Evolutionary conservation across 768 basidiomycete genomes (phyloP).

Genomic region (Rubroboletus pulcherrimus): DNA sequence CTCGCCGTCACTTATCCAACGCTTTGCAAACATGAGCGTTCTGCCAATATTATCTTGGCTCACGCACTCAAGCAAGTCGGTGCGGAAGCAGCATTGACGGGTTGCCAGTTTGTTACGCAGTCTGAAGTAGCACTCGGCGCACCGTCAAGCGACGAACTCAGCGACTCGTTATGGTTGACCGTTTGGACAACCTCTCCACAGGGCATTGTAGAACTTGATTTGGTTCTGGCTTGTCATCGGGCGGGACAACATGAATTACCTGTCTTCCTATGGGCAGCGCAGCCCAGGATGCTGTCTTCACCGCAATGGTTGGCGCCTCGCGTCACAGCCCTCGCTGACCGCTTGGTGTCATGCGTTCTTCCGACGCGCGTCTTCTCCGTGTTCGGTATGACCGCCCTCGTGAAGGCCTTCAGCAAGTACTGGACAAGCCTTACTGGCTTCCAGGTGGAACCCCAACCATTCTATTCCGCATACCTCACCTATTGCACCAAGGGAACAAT

Average conservation of each 20-base stretch:
- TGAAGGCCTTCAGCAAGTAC: slow-evolving; percentile 38
- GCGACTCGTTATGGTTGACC: slow-evolving; percentile 46
- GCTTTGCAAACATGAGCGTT: slow-evolving; percentile 42
- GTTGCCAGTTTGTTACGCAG: slow-evolving; percentile 34
- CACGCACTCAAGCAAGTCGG: slow-evolving; percentile 44
- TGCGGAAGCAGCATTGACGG: slow-evolving; percentile 36
- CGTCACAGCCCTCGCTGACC: slow-evolving; percentile 35
- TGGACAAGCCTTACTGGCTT: slow-evolving; percentile 45
- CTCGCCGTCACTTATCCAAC: slow-evolving; percentile 40
- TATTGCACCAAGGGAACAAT: slow-evolving; percentile 41
- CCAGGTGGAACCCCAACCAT: slow-evolving; percentile 38
- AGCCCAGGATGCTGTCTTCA: slow-evolving; percentile 23
- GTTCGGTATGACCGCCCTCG: slow-evolving; percentile 42
- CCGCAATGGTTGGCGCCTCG: slow-evolving; percentile 33
- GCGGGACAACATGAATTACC: slow-evolving; percentile 46
- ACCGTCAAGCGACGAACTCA: slow-evolving; percentile 18
- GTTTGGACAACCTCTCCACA: slow-evolving; percentile 39
- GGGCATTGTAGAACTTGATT: slow-evolving; percentile 33
- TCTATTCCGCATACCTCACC: slow-evolving; percentile 48
- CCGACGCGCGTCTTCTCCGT: slow-evolving; percentile 49
- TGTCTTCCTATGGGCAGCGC: slow-evolving; percentile 48
- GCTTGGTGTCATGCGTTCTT: slow-evolving; percentile 36
- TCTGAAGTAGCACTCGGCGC: slow-evolving; percentile 31
- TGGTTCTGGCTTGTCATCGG: slow-evolving; percentile 46
- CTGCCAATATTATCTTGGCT: slow-evolving; percentile 51